These are phyloP conservation scores for Boletus vermiculosoides DNA, from an alignment of 768 basidiomycete genomes.

Conservation along the genomic window DNA sequence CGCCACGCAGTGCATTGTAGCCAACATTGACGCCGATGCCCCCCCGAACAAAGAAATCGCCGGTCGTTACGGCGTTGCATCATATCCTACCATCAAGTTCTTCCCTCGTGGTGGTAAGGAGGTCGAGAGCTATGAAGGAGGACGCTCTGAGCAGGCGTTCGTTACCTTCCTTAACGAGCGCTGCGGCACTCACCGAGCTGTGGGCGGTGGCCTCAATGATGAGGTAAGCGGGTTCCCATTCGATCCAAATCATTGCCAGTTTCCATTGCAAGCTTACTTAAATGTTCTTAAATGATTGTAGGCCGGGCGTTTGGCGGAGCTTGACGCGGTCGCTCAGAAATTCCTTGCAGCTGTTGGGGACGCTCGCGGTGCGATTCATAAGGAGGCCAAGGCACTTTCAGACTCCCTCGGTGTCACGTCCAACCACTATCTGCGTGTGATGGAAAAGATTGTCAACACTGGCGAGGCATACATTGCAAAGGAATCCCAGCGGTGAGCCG, in stretches of 20 bases:
- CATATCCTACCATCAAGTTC: constrained; percentile 96
- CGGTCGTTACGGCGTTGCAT: constrained; percentile 64
- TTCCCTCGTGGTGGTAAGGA: constrained; percentile 74
- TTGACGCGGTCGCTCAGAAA: constrained; percentile 74
- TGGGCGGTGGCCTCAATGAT: constrained; percentile 78
- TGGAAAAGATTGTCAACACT: constrained; percentile 79
- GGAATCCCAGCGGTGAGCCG: constrained; percentile 74
- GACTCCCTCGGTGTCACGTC: constrained; percentile 50
- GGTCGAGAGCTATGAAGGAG: constrained; percentile 65
- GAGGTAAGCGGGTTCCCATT: constrained; percentile 39
- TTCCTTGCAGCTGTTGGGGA: constrained; percentile 64
- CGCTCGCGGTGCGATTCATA: constrained; percentile 58
- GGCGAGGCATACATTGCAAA: constrained; percentile 78
- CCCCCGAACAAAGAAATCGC: constrained; percentile 72
- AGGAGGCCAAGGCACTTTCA: constrained; percentile 58
- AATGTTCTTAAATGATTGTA: constrained; percentile 32
- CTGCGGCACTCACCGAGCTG: constrained; percentile 81
- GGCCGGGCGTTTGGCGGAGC: constrained; percentile 78
- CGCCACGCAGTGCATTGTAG: constrained; percentile 70
- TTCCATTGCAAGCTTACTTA: constrained; percentile 2
- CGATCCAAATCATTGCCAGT: neutral
- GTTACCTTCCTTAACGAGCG: constrained; percentile 79
- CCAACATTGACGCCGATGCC: constrained; percentile 89
- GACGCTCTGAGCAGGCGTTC: constrained; percentile 72
- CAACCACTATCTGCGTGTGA: constrained; percentile 83